A percentile compares a stretch with the other conserved stretches of the same genome.
Evolutionary conservation across 2,329 filamentous ascomycete species (phyloP).

Genomic region (Fusarium sp.): DNA sequence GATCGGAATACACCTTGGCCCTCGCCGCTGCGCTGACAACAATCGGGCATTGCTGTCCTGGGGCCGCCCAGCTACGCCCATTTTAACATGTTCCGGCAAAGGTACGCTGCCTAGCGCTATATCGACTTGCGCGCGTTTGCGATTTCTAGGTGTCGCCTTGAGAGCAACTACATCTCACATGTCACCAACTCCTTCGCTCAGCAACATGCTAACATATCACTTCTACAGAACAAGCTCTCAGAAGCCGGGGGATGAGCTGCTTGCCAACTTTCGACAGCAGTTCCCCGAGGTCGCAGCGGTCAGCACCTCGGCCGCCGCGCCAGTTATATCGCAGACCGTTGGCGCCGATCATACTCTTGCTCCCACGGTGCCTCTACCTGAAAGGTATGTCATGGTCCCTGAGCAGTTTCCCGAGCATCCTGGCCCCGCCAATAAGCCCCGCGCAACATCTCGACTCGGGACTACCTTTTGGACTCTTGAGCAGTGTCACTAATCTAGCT

Average conservation of each 20-base stretch:
- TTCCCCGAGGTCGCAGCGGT: slow-evolving; percentile 78
- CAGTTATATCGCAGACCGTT: slow-evolving; percentile 50
- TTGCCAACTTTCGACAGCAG: slow-evolving; percentile 83
- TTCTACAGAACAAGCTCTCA: slow-evolving; percentile 75
- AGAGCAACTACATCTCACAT: not conserved
- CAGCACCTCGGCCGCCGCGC: slow-evolving; percentile 57
- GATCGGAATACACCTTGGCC: slow-evolving; percentile 8
- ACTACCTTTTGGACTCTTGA: not conserved
- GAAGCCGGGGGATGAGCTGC: slow-evolving; percentile 87
- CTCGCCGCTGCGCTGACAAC: slow-evolving; percentile 20
- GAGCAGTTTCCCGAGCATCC: not conserved
- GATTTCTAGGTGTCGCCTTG: not conserved
- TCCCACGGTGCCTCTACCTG: slow-evolving; percentile 37
- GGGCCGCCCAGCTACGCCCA: slow-evolving; percentile 30
- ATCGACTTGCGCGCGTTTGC: not conserved
- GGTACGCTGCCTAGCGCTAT: slow-evolving; percentile 29
- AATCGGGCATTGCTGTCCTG: slow-evolving; percentile 21
- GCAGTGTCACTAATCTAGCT: slow-evolving; percentile 21
- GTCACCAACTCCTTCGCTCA: not conserved
- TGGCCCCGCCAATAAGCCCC: not conserved
- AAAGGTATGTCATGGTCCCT: slow-evolving; percentile 41
- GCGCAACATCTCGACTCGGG: not conserved
- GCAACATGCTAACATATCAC: slow-evolving; percentile 7
- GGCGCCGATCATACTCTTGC: slow-evolving; percentile 39
- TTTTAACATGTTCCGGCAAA: slow-evolving; percentile 45